A percentile compares a stretch with the other conserved stretches of the same genome.
These are phyloP conservation scores for Tylopilus sp. DNA, from an alignment of 768 basidiomycete species.

Conservation along the genomic window DNA sequence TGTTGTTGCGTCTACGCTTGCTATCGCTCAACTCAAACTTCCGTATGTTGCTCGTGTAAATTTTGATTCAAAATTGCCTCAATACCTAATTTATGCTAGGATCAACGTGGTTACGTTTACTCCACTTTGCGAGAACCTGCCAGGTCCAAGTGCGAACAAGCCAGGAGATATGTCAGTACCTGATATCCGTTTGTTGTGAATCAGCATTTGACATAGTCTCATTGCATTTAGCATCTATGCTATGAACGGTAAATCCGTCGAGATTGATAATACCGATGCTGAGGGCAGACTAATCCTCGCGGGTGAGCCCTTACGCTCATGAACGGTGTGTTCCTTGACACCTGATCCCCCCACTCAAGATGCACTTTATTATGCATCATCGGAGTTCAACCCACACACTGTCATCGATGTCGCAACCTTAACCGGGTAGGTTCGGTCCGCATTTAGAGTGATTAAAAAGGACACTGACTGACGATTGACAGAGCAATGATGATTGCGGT, in stretches of 20 bases:
- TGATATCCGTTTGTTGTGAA: not conserved
- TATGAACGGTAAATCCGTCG: constrained; percentile 86
- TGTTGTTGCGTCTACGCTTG: constrained; percentile 67
- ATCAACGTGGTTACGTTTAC: constrained; percentile 72
- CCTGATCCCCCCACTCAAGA: constrained; percentile 39
- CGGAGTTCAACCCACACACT: constrained; percentile 75
- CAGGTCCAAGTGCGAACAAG: constrained; percentile 62
- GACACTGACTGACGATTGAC: not conserved
- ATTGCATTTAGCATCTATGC: constrained; percentile 57
- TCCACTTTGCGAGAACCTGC: constrained; percentile 85
- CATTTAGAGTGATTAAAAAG: not conserved
- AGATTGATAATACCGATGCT: constrained; percentile 86
- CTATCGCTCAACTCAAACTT: constrained; percentile 77
- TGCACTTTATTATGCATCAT: constrained; percentile 79
- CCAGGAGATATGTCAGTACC: constrained; percentile 76
- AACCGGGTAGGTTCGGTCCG: constrained; percentile 52
- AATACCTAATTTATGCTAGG: constrained; percentile 31
- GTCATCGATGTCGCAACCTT: constrained; percentile 87
- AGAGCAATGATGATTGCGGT: constrained; percentile 73
- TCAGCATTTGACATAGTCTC: not conserved
- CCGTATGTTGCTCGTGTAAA: constrained; percentile 48
- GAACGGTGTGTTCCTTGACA: not conserved
- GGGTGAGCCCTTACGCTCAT: constrained; percentile 36
- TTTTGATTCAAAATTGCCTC: not conserved
- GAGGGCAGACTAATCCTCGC: constrained; percentile 77